These are phyloP conservation scores for Aspergillus brunneoviolaceus DNA, from an alignment of 2,329 filamentous ascomycete species.

Conservation along the genomic window DNA sequence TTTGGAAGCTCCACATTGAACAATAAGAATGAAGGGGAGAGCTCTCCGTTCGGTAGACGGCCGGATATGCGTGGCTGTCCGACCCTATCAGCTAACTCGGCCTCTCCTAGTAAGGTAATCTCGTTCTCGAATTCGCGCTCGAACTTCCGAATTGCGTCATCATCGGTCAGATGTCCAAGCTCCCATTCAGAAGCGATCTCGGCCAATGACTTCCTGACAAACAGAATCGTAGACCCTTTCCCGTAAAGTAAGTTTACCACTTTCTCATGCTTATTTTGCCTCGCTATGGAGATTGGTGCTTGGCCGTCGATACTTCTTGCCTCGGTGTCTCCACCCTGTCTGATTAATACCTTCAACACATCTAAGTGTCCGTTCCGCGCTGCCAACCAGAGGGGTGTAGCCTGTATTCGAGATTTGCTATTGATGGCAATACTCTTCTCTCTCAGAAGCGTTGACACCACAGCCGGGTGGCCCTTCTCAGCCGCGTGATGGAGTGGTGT, in stretches of 20 bases:
- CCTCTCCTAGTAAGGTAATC: not conserved
- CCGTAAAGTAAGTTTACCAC: not conserved
- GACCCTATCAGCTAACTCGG: not conserved
- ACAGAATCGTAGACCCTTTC: not conserved
- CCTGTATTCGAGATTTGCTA: not conserved
- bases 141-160: not conserved
- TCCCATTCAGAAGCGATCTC: not conserved
- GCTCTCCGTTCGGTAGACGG: not conserved
- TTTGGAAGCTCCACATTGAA: not conserved
- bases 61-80: not conserved
- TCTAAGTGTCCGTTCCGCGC: not conserved
- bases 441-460: not conserved
- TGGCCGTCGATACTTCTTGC: not conserved
- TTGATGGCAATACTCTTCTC: not conserved
- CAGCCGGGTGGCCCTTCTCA: not conserved
- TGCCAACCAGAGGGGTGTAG: constrained; percentile 12
- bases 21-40: not conserved
- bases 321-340: not conserved
- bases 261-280: not conserved
- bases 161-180: not conserved
- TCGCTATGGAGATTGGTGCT: not conserved
- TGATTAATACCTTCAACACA: not conserved
- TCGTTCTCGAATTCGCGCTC: not conserved
- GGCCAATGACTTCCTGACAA: not conserved
- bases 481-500: constrained; percentile 10